Conservation (phyloP, 495 filamentous ascomycete species). For the Neurospora sp. region DNA sequence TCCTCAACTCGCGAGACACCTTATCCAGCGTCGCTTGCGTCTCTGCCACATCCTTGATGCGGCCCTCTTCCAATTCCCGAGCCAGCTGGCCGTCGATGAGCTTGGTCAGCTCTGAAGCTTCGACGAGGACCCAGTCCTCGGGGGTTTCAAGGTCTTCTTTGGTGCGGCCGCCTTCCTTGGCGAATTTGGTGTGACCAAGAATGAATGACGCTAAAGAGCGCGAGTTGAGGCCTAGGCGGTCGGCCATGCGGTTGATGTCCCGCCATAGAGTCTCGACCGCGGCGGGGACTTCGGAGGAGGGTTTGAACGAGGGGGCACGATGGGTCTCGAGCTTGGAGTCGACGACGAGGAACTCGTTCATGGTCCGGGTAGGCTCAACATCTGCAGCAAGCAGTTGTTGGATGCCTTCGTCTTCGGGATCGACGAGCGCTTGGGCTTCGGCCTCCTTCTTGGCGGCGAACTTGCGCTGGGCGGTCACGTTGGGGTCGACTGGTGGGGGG, state of each 20-base stretch:
- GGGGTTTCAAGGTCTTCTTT: constrained; percentile 50
- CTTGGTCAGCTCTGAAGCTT: constrained; percentile 52
- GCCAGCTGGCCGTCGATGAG: constrained; percentile 46
- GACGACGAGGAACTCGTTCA: constrained; percentile 47
- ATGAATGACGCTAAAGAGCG: constrained; percentile 65
- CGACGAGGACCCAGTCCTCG: constrained; percentile 59
- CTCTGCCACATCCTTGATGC: constrained; percentile 51
- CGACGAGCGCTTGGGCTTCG: constrained; percentile 39
- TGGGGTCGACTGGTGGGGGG: constrained; percentile 21
- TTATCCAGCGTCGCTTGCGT: constrained; percentile 52
- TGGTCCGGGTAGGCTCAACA: constrained; percentile 35
- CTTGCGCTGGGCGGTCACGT: constrained; percentile 30
- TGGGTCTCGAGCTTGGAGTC: constrained; percentile 15
- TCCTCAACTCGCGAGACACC: constrained; percentile 53
- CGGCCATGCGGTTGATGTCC: constrained; percentile 94
- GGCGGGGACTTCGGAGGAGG: constrained; percentile 46
- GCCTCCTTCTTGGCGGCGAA: constrained; percentile 35
- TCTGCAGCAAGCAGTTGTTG: constrained; percentile 39
- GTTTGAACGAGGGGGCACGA: neutral
- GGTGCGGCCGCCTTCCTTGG: constrained; percentile 37
- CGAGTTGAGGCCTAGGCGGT: constrained; percentile 80
- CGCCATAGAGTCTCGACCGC: constrained; percentile 66
- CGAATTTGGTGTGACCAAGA: constrained; percentile 46
- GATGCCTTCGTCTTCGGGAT: constrained; percentile 47
- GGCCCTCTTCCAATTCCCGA: constrained; percentile 50